These are phyloP conservation scores for Sporothrix curviconia DNA, from an alignment of 2,329 filamentous ascomycete species.

Conservation along the genomic window DNA sequence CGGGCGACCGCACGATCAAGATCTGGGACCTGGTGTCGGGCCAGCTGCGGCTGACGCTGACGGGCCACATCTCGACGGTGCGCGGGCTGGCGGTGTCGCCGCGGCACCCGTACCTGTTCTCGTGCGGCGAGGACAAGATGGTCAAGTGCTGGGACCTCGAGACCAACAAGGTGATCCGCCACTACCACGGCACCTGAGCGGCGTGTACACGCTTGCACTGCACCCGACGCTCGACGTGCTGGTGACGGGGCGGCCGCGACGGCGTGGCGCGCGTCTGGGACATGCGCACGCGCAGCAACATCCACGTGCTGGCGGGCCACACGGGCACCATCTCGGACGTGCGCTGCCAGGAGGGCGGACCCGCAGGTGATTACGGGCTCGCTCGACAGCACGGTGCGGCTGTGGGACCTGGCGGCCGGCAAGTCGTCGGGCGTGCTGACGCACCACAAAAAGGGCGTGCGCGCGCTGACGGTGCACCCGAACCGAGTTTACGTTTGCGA, in stretches of 20 bases:
- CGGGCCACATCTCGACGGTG: constrained; percentile 90
- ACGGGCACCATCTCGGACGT: constrained; percentile 84
- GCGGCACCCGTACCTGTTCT: constrained; percentile 93
- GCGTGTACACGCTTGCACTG: constrained; percentile 87
- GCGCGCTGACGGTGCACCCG: constrained; percentile 76
- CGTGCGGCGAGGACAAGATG: constrained; percentile 98
- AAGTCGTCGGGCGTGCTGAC: constrained; percentile 95
- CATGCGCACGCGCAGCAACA: constrained; percentile 92
- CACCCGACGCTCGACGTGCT: constrained; percentile 93
- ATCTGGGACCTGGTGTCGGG: constrained; percentile 96
- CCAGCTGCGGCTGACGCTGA: constrained; percentile 75
- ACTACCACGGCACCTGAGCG: constrained; percentile 97
- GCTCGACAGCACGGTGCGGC: constrained; percentile 79
- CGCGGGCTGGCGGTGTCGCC: constrained; percentile 87
- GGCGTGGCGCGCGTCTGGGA: constrained; percentile 96
- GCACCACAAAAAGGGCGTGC: constrained; percentile 96
- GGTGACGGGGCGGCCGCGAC: constrained; percentile 88
- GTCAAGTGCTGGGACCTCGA: constrained; percentile 99
- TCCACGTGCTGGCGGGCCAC: constrained; percentile 88
- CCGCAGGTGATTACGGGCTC: constrained; percentile 93
- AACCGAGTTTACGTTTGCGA: constrained; percentile 95
- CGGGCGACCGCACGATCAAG: constrained; percentile 94
- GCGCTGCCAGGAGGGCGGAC: constrained; percentile 89
- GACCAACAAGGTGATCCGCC: constrained; percentile 97
- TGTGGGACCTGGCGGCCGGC: constrained; percentile 94